A percentile compares a stretch with the other conserved stretches of the same genome.
Conservation (phyloP, 306 rosid genomes). For the Acacia melanoxylon region DNA sequence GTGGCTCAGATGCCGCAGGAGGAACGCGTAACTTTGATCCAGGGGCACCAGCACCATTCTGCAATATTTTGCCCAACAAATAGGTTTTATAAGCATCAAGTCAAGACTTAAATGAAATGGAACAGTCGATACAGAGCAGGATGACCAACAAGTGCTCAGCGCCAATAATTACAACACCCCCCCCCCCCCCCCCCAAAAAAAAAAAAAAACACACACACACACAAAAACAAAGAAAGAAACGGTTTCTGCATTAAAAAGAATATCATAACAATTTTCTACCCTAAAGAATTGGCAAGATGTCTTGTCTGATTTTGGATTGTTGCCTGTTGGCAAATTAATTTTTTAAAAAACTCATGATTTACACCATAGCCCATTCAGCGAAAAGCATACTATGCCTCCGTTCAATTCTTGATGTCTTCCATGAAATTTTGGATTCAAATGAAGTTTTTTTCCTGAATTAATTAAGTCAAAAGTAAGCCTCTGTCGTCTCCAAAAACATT, state of each 20-base stretch:
- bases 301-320: background rate
- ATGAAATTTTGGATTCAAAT: background rate
- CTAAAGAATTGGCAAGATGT: background rate
- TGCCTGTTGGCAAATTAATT: background rate
- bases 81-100: constrained; percentile 9
- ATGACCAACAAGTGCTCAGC: background rate
- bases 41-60: constrained; percentile 70
- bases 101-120: constrained; percentile 18
- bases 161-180: background rate
- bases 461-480: background rate
- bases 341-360: background rate
- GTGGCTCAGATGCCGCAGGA: constrained; percentile 57
- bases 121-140: constrained; percentile 9
- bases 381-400: background rate
- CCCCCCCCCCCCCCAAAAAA: background rate
- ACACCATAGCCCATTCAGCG: background rate
- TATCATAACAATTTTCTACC: background rate
- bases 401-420: background rate
- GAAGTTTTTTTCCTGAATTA: background rate
- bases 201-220: no score
- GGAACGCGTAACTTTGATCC: constrained; percentile 78
- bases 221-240: no score
- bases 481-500: background rate
- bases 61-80: constrained; percentile 33
- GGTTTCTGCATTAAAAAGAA: background rate